These are phyloP conservation scores for Fraxinus greggii DNA, from an alignment of 305 asterid species.

Conservation along the genomic window DNA sequence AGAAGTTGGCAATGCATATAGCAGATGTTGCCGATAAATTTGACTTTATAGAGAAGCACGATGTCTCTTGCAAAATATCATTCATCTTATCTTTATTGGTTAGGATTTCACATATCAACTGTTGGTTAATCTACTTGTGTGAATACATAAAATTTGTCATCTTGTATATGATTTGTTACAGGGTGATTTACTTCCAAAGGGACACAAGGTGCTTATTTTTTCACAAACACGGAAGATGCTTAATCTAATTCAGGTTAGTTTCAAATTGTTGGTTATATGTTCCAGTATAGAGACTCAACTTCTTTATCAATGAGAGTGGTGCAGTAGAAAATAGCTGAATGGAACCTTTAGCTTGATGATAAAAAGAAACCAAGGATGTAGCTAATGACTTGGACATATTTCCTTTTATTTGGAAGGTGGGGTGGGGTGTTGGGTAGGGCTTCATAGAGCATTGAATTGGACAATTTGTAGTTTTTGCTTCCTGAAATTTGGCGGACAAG, in stretches of 20 bases:
- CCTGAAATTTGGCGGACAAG: background rate
- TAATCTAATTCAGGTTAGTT: conserved; percentile 71
- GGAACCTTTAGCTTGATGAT: background rate
- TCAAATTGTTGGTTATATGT: conserved; percentile 15
- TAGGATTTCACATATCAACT: conserved; percentile 20
- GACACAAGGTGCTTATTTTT: conserved; percentile 89
- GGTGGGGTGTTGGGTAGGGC: background rate
- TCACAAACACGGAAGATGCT: conserved; percentile 97
- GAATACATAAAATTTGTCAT: background rate
- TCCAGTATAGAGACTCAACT: background rate
- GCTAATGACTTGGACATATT: background rate
- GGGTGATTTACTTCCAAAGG: conserved; percentile 79
- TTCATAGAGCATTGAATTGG: background rate
- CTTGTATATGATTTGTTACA: conserved; percentile 36
- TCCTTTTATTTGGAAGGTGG: background rate
- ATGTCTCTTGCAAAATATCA: conserved; percentile 81
- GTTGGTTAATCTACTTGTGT: conserved; percentile 7
- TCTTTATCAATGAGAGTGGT: background rate
- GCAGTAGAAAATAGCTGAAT: background rate
- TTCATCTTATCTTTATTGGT: conserved; percentile 79
- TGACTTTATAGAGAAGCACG: conserved; percentile 61
- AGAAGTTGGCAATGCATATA: conserved; percentile 81
- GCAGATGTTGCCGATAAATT: conserved; percentile 81
- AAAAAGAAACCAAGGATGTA: background rate
- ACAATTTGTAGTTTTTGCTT: background rate